Conservation (phyloP, 495 filamentous ascomycete species). For the Daldinia decipiens region DNA sequence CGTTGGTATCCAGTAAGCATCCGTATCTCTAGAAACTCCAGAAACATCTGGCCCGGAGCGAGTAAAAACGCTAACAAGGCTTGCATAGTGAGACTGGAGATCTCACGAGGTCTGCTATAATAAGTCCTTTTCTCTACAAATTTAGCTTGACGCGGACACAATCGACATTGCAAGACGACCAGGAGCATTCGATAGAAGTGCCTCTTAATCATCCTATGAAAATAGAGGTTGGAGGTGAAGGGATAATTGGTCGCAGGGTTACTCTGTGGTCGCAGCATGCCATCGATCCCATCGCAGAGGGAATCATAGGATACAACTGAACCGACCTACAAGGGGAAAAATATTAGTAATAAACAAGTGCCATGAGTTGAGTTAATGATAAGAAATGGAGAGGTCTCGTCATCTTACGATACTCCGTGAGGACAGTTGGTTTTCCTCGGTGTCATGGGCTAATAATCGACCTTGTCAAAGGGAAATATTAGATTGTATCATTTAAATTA, state of each 20-base stretch:
- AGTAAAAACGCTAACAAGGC: slow-evolving; percentile 5
- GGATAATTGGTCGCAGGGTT: slow-evolving; percentile 60
- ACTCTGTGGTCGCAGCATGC: slow-evolving; percentile 48
- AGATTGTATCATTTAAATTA: too few species aligned
- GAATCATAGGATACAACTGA: slow-evolving; percentile 60
- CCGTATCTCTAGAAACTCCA: background rate
- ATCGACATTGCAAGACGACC: background rate
- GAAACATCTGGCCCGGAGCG: background rate
- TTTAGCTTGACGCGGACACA: slow-evolving; percentile 39
- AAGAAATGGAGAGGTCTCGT: background rate
- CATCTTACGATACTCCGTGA: too few species aligned
- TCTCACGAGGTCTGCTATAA: slow-evolving; percentile 42
- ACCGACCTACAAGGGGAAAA: background rate
- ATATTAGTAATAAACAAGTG: background rate
- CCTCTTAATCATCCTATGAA: slow-evolving; percentile 49
- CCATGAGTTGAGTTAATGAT: background rate
- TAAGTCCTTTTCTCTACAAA: slow-evolving; percentile 50
- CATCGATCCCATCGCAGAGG: slow-evolving; percentile 52
- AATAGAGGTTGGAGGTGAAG: slow-evolving; percentile 54
- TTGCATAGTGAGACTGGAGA: slow-evolving; percentile 53
- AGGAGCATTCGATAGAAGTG: slow-evolving; percentile 43
- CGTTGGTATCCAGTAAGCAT: slow-evolving; percentile 49
- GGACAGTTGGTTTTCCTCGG: too few species aligned
- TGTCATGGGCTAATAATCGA: too few species aligned
- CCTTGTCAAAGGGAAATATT: too few species aligned